Conservation (phyloP, 345 rosid genomes). For the Euphorbia lathyris region DNA sequence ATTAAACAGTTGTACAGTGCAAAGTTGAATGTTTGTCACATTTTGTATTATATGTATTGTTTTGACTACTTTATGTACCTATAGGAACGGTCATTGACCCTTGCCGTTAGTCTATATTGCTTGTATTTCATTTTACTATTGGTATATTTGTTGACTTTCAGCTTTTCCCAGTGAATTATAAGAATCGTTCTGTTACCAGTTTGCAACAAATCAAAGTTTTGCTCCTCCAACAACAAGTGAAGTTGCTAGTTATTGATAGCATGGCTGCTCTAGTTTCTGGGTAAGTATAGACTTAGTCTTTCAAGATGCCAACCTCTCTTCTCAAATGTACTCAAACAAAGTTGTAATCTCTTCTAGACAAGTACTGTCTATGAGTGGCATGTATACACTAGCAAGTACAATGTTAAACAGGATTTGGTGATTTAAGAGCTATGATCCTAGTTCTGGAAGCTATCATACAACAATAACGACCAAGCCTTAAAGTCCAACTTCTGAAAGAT, state of each 20-base stretch:
- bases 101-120: neutral
- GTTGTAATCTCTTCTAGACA: neutral
- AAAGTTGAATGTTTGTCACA: neutral
- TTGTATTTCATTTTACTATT: neutral
- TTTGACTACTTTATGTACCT: neutral
- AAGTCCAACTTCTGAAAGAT: neutral
- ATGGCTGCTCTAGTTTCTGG: constrained; percentile 86
- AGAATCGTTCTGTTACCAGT: constrained; percentile 32
- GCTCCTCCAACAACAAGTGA: constrained; percentile 66
- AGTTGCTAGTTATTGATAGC: constrained; percentile 82
- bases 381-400: neutral
- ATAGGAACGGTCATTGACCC: neutral
- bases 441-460: neutral
- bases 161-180: neutral
- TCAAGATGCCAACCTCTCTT: neutral
- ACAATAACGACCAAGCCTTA: neutral
- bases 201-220: constrained; percentile 73
- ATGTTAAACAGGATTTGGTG: neutral
- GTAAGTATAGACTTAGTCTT: constrained; percentile 29
- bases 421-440: neutral
- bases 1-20: neutral
- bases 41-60: neutral
- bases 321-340: neutral
- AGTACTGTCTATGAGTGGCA: neutral
- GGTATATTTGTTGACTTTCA: neutral